Conservation (phyloP, 176 grass and related monocot species). For the Hordeum marinum region DNA sequence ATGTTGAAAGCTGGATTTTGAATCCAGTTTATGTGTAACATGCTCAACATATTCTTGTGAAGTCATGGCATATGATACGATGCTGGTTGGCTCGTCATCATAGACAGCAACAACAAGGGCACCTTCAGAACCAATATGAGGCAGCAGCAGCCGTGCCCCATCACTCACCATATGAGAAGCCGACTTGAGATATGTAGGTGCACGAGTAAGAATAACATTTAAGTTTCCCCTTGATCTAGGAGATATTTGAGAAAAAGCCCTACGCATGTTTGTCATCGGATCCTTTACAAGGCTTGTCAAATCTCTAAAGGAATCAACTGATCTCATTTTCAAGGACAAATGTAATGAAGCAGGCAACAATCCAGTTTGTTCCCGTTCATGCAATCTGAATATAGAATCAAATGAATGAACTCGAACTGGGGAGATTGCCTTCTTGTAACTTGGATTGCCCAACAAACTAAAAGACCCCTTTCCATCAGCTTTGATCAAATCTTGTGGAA, state of each 20-base stretch:
- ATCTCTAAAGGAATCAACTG: constrained; percentile 51
- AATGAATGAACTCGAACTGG: constrained; percentile 86
- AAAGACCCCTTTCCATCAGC: constrained; percentile 30
- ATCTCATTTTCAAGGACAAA: constrained; percentile 43
- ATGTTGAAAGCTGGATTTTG: constrained; percentile 6
- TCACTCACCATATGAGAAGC: constrained; percentile 49
- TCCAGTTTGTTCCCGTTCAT: constrained; percentile 45
- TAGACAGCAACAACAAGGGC: constrained; percentile 66
- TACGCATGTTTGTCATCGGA: constrained; percentile 53
- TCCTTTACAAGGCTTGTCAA: constrained; percentile 43
- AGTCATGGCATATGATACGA: constrained; percentile 73
- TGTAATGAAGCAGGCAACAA: constrained; percentile 44
- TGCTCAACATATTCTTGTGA: constrained; percentile 56
- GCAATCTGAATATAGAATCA: constrained; percentile 54
- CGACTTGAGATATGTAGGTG: constrained; percentile 50
- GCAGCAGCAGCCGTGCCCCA: constrained; percentile 66
- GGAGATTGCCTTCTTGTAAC: constrained; percentile 36
- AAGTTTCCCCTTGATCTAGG: constrained; percentile 53
- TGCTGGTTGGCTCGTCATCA: constrained; percentile 86
- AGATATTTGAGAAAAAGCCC: constrained; percentile 79
- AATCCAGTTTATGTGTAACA: constrained; percentile 27
- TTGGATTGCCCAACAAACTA: constrained; percentile 28
- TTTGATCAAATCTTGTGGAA: constrained; percentile 36
- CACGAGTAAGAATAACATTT: constrained; percentile 45
- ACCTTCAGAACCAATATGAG: constrained; percentile 52